Evolutionary conservation across 331 rosid species (phyloP).

Genomic region (Rosa hybrid): DNA sequence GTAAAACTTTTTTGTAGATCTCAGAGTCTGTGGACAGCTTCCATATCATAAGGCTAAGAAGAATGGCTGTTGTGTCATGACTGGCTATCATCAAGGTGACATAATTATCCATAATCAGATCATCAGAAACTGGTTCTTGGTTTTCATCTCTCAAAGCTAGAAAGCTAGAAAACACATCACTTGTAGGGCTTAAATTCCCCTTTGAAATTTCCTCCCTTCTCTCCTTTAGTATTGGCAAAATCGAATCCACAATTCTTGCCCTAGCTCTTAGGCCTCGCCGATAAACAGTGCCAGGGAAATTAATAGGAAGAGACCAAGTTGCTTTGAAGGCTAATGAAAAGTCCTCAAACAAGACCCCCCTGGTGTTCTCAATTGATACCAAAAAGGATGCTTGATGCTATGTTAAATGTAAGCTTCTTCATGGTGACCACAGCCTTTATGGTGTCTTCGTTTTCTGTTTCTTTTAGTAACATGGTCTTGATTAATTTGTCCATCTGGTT

Average conservation of each 20-base stretch:
- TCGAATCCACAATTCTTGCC: slow-evolving; percentile 35
- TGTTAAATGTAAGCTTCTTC: slow-evolving; percentile 40
- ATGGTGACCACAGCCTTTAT: slow-evolving; percentile 40
- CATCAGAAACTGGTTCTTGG: slow-evolving; percentile 35
- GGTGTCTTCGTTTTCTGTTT: slow-evolving; percentile 35
- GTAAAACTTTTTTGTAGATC: slow-evolving; percentile 44
- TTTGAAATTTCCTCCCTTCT: slow-evolving; percentile 33
- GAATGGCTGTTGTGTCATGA: slow-evolving; percentile 50
- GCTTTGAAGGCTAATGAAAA: slow-evolving; percentile 39
- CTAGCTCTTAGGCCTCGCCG: slow-evolving; percentile 49
- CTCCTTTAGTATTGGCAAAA: slow-evolving; percentile 38
- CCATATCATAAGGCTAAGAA: slow-evolving; percentile 48
- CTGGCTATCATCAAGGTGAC: slow-evolving; percentile 44
- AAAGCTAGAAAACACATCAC: slow-evolving; percentile 38
- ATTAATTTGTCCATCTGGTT: slow-evolving; percentile 44
- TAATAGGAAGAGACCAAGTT: slow-evolving; percentile 41
- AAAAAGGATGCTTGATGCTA: slow-evolving; percentile 42
- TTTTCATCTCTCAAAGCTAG: slow-evolving; percentile 52
- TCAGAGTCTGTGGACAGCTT: slow-evolving; percentile 46
- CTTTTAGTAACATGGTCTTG: slow-evolving; percentile 18
- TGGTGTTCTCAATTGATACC: slow-evolving; percentile 38
- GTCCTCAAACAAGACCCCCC: slow-evolving; percentile 37
- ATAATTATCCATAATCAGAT: slow-evolving; percentile 39
- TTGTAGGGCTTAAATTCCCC: slow-evolving; percentile 36
- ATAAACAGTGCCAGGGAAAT: slow-evolving; percentile 42